phyloP scores from a whole-genome alignment of 2,329 filamentous ascomycete species.

The Exophiala bonariae region DNA sequence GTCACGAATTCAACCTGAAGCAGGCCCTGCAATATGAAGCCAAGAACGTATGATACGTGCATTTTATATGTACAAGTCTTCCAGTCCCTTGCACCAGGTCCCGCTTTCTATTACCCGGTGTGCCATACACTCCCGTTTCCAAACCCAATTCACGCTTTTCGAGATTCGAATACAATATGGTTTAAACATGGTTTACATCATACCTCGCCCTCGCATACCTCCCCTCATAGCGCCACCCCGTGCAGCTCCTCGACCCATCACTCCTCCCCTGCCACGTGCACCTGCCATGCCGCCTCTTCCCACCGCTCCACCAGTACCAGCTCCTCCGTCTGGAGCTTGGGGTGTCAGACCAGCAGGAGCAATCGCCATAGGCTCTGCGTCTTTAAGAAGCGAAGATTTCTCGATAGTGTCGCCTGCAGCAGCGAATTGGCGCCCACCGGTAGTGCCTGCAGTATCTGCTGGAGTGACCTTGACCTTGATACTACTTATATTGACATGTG shows the following conservation, averaged over 20 bases:
- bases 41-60: too few species aligned
- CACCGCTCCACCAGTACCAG: too few species aligned
- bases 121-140: too few species aligned
- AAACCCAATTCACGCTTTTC: too few species aligned
- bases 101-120: too few species aligned
- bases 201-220: slow-evolving; percentile 4
- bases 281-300: background rate
- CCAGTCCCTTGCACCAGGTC: too few species aligned
- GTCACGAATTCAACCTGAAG: too few species aligned
- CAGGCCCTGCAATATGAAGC: too few species aligned
- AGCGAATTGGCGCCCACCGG: slow-evolving; percentile 3
- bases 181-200: background rate
- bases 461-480: slow-evolving; percentile 11
- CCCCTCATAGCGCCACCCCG: slow-evolving; percentile 2
- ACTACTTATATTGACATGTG: slow-evolving; percentile 11
- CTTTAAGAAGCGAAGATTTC: slow-evolving; percentile 9
- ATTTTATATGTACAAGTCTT: too few species aligned
- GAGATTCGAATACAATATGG: too few species aligned
- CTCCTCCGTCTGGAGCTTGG: background rate
- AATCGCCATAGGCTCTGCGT: slow-evolving; percentile 11
- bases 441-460: slow-evolving; percentile 7
- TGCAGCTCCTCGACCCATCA: slow-evolving; percentile 3
- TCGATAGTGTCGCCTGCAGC: slow-evolving; percentile 12
- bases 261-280: slow-evolving; percentile 1
- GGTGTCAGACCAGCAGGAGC: slow-evolving; percentile 3